These are phyloP conservation scores for Perkinsus olseni DNA, from an alignment of 169 alveolate genomes.

Conservation along the genomic window DNA sequence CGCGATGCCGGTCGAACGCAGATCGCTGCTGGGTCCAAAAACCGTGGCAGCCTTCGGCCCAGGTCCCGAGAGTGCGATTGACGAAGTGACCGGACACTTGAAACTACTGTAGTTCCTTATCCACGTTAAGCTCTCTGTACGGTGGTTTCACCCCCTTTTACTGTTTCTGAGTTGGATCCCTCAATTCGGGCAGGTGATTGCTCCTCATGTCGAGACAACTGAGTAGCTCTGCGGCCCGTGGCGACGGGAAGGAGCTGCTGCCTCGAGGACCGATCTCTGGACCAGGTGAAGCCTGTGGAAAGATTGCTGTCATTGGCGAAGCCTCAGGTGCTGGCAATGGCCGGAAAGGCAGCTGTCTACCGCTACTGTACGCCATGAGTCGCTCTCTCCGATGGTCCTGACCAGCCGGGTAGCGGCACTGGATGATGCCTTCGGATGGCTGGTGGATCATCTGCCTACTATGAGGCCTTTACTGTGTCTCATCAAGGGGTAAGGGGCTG, in stretches of 20 bases:
- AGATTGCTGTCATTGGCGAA: no score
- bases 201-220: not conserved
- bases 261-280: not conserved
- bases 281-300: not conserved
- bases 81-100: constrained; percentile 58
- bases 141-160: not conserved
- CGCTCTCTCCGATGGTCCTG: not conserved
- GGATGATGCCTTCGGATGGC: not conserved
- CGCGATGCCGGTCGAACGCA: constrained; percentile 75
- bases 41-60: constrained; percentile 76
- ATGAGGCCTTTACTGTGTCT: not conserved
- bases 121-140: not conserved
- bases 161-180: no score
- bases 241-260: not conserved
- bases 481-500: not conserved
- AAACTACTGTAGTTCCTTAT: constrained; percentile 42
- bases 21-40: constrained; percentile 58
- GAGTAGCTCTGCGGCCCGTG: not conserved
- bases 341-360: not conserved
- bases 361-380: not conserved
- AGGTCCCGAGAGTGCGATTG: constrained; percentile 52
- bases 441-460: not conserved
- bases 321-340: not conserved
- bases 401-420: not conserved
- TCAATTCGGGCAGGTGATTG: not conserved